Evolutionary conservation across 2,329 filamentous ascomycete genomes (phyloP).

Genomic region (Aschersonia sp.): DNA sequence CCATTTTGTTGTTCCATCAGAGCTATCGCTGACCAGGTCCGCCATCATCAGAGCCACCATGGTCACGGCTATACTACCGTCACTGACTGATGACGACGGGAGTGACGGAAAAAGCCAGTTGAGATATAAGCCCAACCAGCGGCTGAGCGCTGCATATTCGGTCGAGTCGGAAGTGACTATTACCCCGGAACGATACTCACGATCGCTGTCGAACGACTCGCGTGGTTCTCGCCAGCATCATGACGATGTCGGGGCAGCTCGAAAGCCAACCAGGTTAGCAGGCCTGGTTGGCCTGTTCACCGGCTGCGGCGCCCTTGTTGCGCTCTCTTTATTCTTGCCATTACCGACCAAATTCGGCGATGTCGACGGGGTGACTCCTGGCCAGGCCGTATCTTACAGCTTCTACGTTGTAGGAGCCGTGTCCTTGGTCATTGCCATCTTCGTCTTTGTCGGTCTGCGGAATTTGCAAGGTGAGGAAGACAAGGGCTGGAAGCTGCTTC

Average conservation of each 20-base stretch:
- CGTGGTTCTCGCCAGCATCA: constrained; percentile 5
- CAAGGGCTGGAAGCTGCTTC: constrained; percentile 53
- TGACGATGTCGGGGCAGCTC: constrained; percentile 13
- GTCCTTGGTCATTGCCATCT: constrained; percentile 55
- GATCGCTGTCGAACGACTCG: constrained; percentile 17
- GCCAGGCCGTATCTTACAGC: constrained; percentile 62
- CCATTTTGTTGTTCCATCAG: neutral
- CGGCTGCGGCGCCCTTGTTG: constrained; percentile 78
- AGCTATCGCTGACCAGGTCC: neutral
- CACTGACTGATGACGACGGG: constrained; percentile 38
- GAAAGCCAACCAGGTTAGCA: constrained; percentile 51
- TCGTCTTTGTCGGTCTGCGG: constrained; percentile 66
- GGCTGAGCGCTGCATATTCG: constrained; percentile 49
- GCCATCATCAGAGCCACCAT: constrained; percentile 53
- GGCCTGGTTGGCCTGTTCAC: constrained; percentile 88
- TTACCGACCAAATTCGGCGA: constrained; percentile 67
- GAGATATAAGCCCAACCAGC: constrained; percentile 22
- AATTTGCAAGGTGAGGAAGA: constrained; percentile 56
- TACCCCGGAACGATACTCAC: constrained; percentile 46
- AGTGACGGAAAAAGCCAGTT: constrained; percentile 11
- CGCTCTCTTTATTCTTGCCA: constrained; percentile 69
- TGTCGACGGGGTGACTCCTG: constrained; percentile 55
- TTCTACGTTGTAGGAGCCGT: constrained; percentile 76
- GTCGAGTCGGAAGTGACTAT: constrained; percentile 63
- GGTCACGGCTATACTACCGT: constrained; percentile 89